Evolutionary conservation across 2,329 filamentous ascomycete species (phyloP), one percentile per base, ranked within the genome.

Genomic region (Rhytidhysteron rufulum): DNA sequence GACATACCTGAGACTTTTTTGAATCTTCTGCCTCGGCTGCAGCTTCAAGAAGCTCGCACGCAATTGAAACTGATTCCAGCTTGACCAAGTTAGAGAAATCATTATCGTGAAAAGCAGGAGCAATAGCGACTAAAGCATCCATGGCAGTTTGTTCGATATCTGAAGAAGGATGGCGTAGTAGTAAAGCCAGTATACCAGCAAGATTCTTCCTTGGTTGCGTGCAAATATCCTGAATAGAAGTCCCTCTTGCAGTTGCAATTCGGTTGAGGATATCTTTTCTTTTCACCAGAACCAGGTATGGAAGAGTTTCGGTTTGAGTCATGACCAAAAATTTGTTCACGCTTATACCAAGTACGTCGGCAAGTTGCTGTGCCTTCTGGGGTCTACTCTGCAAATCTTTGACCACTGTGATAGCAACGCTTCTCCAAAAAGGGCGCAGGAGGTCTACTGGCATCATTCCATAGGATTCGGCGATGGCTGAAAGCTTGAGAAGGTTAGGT

Each of bases 381-480:
- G 93, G 91, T 34, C 85, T 80, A 34, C 79, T 75, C 17, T 84
- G 75, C 45, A 97, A 76, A 53, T 95, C 88, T 60, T 89, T 91
- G 20, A 93, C 84, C 2, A 88, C 83, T 36, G 83, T 78, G 43
- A 91, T 85, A 1, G 88, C 90, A 32, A 98, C 73, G 21, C 79
- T 91, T 49, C 82, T 80, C 90, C 91, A 97, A 62, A 89, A 97
- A 1, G 91, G 89, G 40, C 83, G 81, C 41, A 97, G 83, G 0
- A 98, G 70, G 13, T 82, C 79, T 20, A 77, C 74, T 2, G 83
- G 77, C 1, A 80, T 83, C 27, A 79, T 72, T 3, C 74, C 72
- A 30, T 82, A 77, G 34, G 74, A 70, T 37, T 83, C 77, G 2
- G 89, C 85, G 35, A 97, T 73, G 44, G 81, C 82, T 16, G 85